Percentiles rank a stretch among this genome's conserved stretches.
phyloP scores from a whole-genome alignment of 1,139 yeast genomes.

The Candida glucosophila region DNA sequence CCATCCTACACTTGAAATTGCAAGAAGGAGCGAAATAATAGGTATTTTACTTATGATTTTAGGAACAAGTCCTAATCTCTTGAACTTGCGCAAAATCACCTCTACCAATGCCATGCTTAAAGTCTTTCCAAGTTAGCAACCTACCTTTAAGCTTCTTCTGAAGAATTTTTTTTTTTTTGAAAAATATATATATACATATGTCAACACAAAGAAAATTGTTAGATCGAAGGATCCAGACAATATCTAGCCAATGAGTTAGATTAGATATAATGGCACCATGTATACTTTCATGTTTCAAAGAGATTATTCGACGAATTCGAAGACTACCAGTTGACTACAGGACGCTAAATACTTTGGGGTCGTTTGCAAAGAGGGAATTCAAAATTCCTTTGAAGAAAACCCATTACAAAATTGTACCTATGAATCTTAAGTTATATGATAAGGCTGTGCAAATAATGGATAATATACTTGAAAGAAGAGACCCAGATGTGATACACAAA shows the following conservation, averaged over 20 bases:
- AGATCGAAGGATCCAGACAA: too few species aligned
- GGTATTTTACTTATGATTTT: constrained; percentile 53
- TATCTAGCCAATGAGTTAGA: too few species aligned
- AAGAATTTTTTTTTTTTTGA: constrained; percentile 1
- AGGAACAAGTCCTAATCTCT: constrained; percentile 53
- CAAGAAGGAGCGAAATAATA: constrained; percentile 48
- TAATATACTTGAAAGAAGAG: constrained; percentile 19
- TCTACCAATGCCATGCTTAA: constrained; percentile 53
- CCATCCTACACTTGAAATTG: constrained; percentile 59
- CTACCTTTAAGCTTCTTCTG: too few species aligned
- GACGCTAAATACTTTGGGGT: constrained; percentile 1
- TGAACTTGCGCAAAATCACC: constrained; percentile 41
- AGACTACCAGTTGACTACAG: constrained; percentile 10
- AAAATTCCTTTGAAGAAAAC: constrained; percentile 4
- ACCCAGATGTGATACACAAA: constrained; percentile 14
- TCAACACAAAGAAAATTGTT: too few species aligned
- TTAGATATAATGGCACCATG: constrained; percentile 1
- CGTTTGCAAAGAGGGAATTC: constrained; percentile 5
- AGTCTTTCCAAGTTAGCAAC: background rate
- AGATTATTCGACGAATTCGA: constrained; percentile 12
- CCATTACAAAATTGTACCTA: constrained; percentile 3
- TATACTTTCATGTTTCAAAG: constrained; percentile 7
- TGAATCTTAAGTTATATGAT: constrained; percentile 7
- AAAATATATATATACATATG: background rate
- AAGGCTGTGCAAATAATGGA: constrained; percentile 11